A percentile compares a stretch with the other conserved stretches of the same genome.
These are phyloP conservation scores for Mollisia scopiformis DNA, from an alignment of 2,329 filamentous ascomycete genomes.

Conservation along the genomic window DNA sequence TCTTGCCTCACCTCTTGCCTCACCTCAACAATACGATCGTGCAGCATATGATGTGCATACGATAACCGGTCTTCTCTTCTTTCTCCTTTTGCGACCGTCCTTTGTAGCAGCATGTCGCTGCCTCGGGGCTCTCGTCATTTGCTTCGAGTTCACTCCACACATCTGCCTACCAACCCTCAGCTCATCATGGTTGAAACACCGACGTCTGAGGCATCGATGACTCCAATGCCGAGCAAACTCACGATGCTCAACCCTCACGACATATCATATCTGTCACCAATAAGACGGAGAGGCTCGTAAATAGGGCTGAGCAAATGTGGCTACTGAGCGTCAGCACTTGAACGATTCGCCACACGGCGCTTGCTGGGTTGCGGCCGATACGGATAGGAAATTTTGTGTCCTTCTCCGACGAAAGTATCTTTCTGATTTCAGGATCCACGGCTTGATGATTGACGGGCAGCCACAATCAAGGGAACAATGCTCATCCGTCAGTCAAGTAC, in stretches of 20 bases:
- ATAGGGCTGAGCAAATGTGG: slow-evolving; percentile 18
- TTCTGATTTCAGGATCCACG: background rate
- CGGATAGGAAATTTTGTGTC: background rate
- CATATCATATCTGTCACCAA: slow-evolving; percentile 1
- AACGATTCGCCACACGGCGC: slow-evolving; percentile 9
- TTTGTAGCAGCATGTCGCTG: background rate
- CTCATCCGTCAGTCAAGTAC: background rate
- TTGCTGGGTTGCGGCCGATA: slow-evolving; percentile 8
- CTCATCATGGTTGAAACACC: background rate
- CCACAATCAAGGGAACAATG: background rate
- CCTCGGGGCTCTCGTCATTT: background rate
- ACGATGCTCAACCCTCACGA: background rate
- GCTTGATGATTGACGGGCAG: background rate
- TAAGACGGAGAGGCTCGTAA: slow-evolving; percentile 13
- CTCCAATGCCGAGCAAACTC: background rate
- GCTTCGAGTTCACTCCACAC: background rate
- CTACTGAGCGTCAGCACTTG: slow-evolving; percentile 18
- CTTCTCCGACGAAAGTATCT: too few relatives aligned
- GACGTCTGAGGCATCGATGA: slow-evolving; percentile 3
- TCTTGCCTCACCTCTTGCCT: background rate
- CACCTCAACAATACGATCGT: background rate
- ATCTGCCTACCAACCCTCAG: background rate
- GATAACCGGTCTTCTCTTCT: background rate
- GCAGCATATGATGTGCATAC: background rate
- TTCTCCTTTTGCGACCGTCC: background rate